Conservation (phyloP, 2,329 filamentous ascomycete species). For the Penicillium sp. region DNA sequence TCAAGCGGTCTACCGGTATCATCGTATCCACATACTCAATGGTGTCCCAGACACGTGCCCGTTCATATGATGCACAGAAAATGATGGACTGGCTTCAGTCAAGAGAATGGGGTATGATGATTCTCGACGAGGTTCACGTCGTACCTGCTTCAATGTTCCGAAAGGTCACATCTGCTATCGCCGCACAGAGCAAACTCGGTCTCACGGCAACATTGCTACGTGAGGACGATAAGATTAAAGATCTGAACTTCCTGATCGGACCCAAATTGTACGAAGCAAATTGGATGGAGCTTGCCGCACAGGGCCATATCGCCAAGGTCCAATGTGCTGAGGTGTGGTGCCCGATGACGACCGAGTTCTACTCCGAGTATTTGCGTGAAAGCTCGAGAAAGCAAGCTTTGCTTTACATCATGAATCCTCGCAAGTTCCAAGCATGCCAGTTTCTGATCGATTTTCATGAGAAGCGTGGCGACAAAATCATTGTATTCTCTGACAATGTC, state of each 20-base stretch:
- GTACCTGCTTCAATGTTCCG: conserved; percentile 95
- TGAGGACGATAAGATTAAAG: conserved; percentile 97
- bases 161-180: conserved; percentile 87
- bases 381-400: conserved; percentile 63
- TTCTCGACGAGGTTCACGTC: conserved; percentile 96
- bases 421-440: conserved; percentile 95
- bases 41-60: conserved; percentile 86
- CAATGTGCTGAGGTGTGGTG: conserved; percentile 99
- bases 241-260: conserved; percentile 94
- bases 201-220: conserved; percentile 88
- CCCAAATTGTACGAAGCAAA: conserved; percentile 98
- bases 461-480: conserved; percentile 90
- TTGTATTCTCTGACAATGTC: conserved; percentile 97
- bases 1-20: conserved; percentile 86
- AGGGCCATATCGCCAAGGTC: conserved; percentile 93
- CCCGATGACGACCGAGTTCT: conserved; percentile 98
- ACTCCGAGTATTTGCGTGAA: conserved; percentile 80
- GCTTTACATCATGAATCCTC: conserved; percentile 95
- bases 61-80: conserved; percentile 89
- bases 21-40: conserved; percentile 98
- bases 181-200: conserved; percentile 91
- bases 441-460: conserved; percentile 99
- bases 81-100: conserved; percentile 93
- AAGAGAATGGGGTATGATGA: conserved; percentile 95
- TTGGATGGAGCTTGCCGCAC: conserved; percentile 97